phyloP scores from a whole-genome alignment of 345 rosid species.

The Murraya paniculata region DNA sequence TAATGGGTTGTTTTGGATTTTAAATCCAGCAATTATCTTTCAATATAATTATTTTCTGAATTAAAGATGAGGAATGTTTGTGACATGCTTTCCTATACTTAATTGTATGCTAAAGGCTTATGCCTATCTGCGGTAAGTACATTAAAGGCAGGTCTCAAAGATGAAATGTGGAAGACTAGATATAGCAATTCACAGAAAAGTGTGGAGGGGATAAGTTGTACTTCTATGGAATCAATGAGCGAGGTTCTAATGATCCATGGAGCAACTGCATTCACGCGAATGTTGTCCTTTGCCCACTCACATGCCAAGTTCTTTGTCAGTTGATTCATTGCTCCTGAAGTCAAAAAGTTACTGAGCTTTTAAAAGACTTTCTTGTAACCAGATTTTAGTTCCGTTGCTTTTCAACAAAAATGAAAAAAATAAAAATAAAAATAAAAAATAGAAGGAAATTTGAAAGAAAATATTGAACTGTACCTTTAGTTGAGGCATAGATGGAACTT shows the following conservation, averaged over 20 bases:
- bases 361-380: not conserved
- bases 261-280: constrained; percentile 43
- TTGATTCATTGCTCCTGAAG: constrained; percentile 44
- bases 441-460: too few species aligned
- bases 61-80: not conserved
- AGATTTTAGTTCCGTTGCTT: not conserved
- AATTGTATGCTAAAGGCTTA: too few species aligned
- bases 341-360: not conserved
- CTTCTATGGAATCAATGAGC: not conserved
- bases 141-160: not conserved
- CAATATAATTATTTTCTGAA: not conserved
- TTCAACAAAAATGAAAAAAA: not conserved
- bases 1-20: not conserved
- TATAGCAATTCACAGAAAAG: not conserved
- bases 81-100: not conserved
- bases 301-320: constrained; percentile 45
- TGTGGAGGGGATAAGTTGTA: too few species aligned
- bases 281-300: constrained; percentile 50
- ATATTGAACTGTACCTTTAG: constrained; percentile 33
- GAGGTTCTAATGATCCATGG: constrained; percentile 41
- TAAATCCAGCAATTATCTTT: not conserved
- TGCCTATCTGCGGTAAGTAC: not conserved
- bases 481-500: constrained; percentile 35
- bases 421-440: not conserved
- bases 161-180: not conserved